These are phyloP conservation scores for Cornus suecica DNA, from an alignment of 148 eudicot species.

Conservation along the genomic window DNA sequence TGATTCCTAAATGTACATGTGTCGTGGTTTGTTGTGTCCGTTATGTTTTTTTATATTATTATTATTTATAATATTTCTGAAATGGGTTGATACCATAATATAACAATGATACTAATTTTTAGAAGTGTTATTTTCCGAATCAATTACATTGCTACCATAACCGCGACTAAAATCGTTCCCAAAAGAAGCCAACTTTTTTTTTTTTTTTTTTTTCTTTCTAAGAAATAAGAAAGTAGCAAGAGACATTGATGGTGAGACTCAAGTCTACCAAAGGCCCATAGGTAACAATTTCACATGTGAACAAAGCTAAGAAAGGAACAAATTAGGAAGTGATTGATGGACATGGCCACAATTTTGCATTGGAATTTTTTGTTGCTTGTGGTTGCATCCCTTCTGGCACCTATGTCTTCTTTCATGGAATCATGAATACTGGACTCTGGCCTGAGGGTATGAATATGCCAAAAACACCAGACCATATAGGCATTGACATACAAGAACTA, in stretches of 20 bases:
- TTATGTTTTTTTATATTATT: too few relatives aligned
- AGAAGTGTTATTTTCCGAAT: too few relatives aligned
- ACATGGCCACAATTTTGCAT: not conserved
- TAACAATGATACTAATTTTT: too few relatives aligned
- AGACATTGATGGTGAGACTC: not conserved
- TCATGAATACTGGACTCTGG: not conserved
- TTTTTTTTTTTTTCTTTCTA: too few relatives aligned
- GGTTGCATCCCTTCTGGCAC: constrained; percentile 5
- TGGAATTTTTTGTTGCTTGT: not conserved
- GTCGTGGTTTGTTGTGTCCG: too few relatives aligned
- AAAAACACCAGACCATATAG: not conserved
- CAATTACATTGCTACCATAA: too few relatives aligned
- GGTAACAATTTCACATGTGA: not conserved
- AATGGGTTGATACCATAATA: too few relatives aligned
- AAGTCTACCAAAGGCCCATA: not conserved
- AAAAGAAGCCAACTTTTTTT: too few relatives aligned
- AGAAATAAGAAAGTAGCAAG: not conserved
- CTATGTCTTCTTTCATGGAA: not conserved
- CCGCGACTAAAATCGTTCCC: too few relatives aligned
- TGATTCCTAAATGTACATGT: too few relatives aligned
- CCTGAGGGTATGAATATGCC: not conserved
- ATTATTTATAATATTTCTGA: too few relatives aligned
- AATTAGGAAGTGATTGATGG: constrained; percentile 3
- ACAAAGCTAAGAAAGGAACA: not conserved
- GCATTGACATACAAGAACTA: too few relatives aligned